Base-by-base conservation (phyloP, 2,329 filamentous ascomycete genomes). In the Penicillium janthinellum region DNA sequence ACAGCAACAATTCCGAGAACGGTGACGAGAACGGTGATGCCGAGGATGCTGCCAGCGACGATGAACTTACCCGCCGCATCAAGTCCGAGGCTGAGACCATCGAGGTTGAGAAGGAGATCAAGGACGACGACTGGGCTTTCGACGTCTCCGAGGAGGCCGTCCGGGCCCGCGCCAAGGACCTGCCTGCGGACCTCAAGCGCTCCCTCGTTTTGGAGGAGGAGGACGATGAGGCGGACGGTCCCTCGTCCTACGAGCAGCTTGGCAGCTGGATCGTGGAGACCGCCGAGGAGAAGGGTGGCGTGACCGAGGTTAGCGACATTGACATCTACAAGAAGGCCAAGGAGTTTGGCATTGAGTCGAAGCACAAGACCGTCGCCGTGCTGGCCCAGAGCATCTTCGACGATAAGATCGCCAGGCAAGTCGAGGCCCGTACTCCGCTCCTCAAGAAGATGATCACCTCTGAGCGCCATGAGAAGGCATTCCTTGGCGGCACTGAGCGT, bases 251-350 rank as follows among this genome's bases (percentile, higher is more conserved):
- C 75, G 93, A 97, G 74, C 87, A 91, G 69, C 88, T 99, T 65
- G 95, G 93, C 74, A 91, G 89, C 79, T 99, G 95, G 95, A 91
- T 99, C 71, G 85, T 91, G 72, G 83, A 83, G 60, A 84, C 93
- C 73, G 88, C 88, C 59, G 83, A 87, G 60, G 85, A 86, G 65
- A 88, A 83, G 79, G 90, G 90, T 63, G 83, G 88, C 69, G 83
- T 96, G 70, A 84, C 87, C 79, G 88, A 92, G 60, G 85, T 99
- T 66, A 88, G 92, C 73, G 93, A 96, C 72, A 85, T 98, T 67
- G 89, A 93, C 41, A 91, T 99, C 75, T 98, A 96, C 79, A 82
- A 96, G 80, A 98, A 99, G 85, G 94, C 94, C 66, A 95, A 96
- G 82, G 95, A 98, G 71, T 84, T 98, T 58, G 93, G 93, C 70